A percentile compares a stretch with the other conserved stretches of the same genome.
Conservation (phyloP, 2,329 filamentous ascomycete species). For the Colletotrichum musae region DNA sequence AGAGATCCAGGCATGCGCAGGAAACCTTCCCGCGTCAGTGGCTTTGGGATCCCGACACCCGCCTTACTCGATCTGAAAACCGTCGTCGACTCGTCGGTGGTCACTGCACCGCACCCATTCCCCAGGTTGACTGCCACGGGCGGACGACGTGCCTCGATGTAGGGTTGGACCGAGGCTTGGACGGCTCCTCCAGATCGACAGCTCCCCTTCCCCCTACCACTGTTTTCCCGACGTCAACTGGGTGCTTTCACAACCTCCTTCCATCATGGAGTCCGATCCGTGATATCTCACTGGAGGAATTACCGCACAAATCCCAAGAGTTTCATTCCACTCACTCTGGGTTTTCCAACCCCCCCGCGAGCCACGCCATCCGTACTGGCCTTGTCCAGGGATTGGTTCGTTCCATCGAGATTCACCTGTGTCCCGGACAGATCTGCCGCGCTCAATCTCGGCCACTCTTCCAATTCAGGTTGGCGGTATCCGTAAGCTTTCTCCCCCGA, state of each 20-base stretch:
- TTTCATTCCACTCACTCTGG: conserved; percentile 5
- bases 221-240: conserved; percentile 24
- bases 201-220: conserved; percentile 12
- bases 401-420: conserved; percentile 33
- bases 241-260: conserved; percentile 27
- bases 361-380: conserved; percentile 15
- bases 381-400: conserved; percentile 20
- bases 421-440: conserved; percentile 34
- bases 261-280: conserved; percentile 15
- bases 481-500: conserved; percentile 29
- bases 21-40: conserved; percentile 25
- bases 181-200: conserved; percentile 29
- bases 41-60: too few relatives aligned
- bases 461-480: conserved; percentile 37
- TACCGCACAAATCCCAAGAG: conserved; percentile 29
- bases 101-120: neutral
- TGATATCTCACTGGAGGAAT: conserved; percentile 35
- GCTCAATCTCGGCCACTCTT: conserved; percentile 40
- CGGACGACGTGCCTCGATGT: conserved; percentile 13
- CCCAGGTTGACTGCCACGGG: neutral
- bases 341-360: conserved; percentile 11
- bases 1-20: neutral
- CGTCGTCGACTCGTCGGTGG: neutral
- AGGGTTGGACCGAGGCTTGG: conserved; percentile 35
- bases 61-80: neutral